Evolutionary conservation across 345 rosid species (phyloP).

Genomic region (Moricandia moricandioides): DNA sequence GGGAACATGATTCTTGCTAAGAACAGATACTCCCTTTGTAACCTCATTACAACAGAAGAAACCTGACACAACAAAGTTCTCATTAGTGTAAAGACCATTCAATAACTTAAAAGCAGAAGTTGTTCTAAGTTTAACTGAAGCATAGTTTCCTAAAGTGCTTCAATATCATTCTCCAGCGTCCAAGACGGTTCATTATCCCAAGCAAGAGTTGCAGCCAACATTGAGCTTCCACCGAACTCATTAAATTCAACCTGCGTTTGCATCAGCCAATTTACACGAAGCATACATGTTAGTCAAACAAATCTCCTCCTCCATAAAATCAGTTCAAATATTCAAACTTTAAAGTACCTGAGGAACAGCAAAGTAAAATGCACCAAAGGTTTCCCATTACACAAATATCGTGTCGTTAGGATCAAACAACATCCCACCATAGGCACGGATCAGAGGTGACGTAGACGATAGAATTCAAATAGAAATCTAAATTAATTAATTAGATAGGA

Average conservation of each 20-base stretch:
- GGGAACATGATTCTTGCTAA: constrained; percentile 66
- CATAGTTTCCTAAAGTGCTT: constrained; percentile 50
- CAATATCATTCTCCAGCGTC: constrained; percentile 63
- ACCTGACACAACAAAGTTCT: constrained; percentile 40
- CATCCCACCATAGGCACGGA: constrained; percentile 91
- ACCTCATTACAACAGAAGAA: constrained; percentile 46
- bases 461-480: constrained; percentile 4
- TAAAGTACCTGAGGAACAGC: constrained; percentile 69
- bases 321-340: background rate
- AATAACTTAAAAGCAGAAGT: background rate
- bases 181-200: constrained; percentile 70
- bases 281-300: constrained; percentile 7
- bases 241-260: constrained; percentile 70
- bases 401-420: constrained; percentile 68
- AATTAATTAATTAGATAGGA: no score
- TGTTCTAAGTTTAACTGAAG: constrained; percentile 42
- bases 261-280: background rate
- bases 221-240: constrained; percentile 72
- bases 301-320: background rate
- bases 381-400: constrained; percentile 70
- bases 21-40: constrained; percentile 49
- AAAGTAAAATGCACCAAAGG: constrained; percentile 85
- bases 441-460: constrained; percentile 61
- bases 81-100: background rate
- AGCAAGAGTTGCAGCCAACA: constrained; percentile 76